These are phyloP conservation scores for Fraxinus greggii DNA, from an alignment of 305 asterid genomes.

Conservation along the genomic window DNA sequence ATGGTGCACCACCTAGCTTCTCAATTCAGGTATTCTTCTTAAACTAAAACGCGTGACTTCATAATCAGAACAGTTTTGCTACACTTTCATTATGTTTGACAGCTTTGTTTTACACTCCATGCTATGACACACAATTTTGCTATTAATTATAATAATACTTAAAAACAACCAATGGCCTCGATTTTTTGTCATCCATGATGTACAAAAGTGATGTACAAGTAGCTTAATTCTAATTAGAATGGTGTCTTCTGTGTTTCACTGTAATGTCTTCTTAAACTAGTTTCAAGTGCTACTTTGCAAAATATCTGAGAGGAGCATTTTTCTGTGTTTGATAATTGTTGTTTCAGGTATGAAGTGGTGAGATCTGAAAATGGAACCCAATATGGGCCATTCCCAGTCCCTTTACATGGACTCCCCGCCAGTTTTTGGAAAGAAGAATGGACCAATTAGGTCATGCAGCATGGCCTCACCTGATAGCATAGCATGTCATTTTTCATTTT, in stretches of 20 bases:
- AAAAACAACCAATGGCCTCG: too few species aligned
- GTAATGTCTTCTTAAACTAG: neutral
- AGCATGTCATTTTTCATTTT: constrained; percentile 13
- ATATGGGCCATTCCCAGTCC: constrained; percentile 71
- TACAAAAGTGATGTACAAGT: too few species aligned
- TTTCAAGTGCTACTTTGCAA: constrained; percentile 23
- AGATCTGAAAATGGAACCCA: constrained; percentile 55
- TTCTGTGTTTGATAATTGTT: constrained; percentile 25
- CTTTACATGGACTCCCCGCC: constrained; percentile 68
- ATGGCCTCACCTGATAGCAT: neutral
- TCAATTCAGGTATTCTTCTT: constrained; percentile 51
- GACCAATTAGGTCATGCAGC: constrained; percentile 13
- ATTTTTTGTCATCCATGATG: too few species aligned
- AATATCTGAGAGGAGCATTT: constrained; percentile 20
- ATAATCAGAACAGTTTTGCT: constrained; percentile 20
- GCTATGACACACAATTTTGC: too few species aligned
- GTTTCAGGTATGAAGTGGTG: constrained; percentile 63
- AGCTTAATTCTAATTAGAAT: neutral
- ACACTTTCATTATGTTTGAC: too few species aligned
- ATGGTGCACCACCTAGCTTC: constrained; percentile 73
- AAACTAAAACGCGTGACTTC: neutral
- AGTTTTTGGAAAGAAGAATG: constrained; percentile 45
- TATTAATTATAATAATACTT: too few species aligned
- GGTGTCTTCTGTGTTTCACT: neutral
- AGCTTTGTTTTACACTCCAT: too few species aligned